Evolutionary conservation across 345 rosid species (phyloP).

Genomic region (Angophora floribunda): DNA sequence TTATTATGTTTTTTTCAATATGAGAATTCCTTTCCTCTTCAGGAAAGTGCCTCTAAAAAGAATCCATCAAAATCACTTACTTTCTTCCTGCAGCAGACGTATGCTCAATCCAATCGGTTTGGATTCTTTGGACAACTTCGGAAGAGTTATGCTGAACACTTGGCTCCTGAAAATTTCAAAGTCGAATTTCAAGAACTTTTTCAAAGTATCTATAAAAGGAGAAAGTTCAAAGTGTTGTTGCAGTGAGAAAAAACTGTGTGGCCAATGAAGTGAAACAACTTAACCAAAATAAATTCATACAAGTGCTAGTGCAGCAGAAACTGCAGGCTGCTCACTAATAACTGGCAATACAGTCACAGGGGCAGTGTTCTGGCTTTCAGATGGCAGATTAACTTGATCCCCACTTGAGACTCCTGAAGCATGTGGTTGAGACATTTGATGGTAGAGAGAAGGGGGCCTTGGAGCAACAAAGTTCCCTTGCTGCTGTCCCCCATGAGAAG

Average conservation of each 20-base stretch:
- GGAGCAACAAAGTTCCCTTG: conserved; percentile 24
- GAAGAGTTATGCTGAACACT: conserved; percentile 25
- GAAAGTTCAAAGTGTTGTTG: neutral
- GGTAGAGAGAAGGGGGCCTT: conserved; percentile 27
- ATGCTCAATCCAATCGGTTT: conserved; percentile 86
- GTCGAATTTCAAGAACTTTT: neutral
- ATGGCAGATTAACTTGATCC: conserved; percentile 32
- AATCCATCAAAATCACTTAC: conserved; percentile 15
- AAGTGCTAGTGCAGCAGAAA: conserved; percentile 10
- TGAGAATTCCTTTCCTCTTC: neutral
- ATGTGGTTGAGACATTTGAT: conserved; percentile 40
- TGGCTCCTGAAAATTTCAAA: conserved; percentile 24
- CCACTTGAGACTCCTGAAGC: conserved; percentile 34
- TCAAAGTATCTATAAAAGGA: neutral
- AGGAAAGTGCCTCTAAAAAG: neutral
- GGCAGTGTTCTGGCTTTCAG: conserved; percentile 27
- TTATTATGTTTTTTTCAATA: neutral
- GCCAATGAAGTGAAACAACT: neutral
- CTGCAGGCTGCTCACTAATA: conserved; percentile 36
- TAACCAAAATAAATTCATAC: conserved; percentile 14
- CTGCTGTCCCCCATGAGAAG: conserved; percentile 49
- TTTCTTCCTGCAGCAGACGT: conserved; percentile 71
- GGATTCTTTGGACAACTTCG: conserved; percentile 21
- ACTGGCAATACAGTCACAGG: conserved; percentile 27
- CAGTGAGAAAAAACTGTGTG: neutral